Base-by-base conservation (phyloP, 306 rosid genomes). In the Psophocarpus tetragonolobus region DNA sequence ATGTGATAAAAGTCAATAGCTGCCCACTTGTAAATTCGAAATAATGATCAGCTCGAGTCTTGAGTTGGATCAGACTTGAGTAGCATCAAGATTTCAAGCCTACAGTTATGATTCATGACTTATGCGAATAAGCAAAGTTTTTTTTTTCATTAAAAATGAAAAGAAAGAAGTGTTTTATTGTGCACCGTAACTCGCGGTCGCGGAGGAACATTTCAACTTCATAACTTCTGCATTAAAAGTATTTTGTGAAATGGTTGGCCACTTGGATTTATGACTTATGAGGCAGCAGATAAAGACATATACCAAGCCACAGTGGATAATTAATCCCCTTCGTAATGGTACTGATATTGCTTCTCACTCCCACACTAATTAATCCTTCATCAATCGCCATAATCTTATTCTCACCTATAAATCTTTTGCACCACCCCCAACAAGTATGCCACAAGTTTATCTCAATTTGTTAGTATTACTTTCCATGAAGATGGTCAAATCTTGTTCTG, bases 171-270 rank as follows among this genome's bases (percentile, higher is more conserved):
- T 13, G 11, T 24, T 72, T 62, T 20, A 14, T 62, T 20, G 14
- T 11, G 27, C 12, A 48, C 35, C 66, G 45, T 79, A 48, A 79
- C n/a, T 60, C 21, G 50, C 56, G 83, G 83, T n/a, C n/a, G n/a
- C n/a, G n/a, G n/a, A n/a, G 27, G 71, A 33, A 27, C 48, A 35
- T 71, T 42, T 62, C n/a, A 24, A 23, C 8, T 3, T 11, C 17
- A 10, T 56, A 27, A 57, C 4, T 57, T 57, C 1, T 26, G 10
- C 29, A 39, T 26, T 39, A 10, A 41, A 35, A 10, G 18, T 27
- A 30, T 62, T 63, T 76, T 47, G n/a, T 14, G 8, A 63, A 64
- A 76, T 10, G 29, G 64, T 48, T 33, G 50, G 17, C 12, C 20
- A 8, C 2, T n/a, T n/a, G 13, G 1, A n/a, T n/a, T n/a, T 5